Evolutionary conservation across 176 grass and related monocot genomes (phyloP).

Genomic region (Metroxylon sagu): DNA sequence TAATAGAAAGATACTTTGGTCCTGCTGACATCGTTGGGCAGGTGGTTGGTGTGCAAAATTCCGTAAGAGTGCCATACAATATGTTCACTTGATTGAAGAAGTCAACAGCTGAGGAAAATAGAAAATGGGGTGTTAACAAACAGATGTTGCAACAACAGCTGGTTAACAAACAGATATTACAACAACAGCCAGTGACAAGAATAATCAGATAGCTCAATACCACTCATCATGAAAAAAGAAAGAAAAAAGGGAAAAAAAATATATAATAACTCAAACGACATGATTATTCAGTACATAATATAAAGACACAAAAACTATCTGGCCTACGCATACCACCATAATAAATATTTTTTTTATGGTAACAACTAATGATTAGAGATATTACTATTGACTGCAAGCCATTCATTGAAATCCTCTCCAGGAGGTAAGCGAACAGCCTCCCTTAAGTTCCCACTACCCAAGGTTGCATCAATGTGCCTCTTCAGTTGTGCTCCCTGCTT

Average conservation of each 20-base stretch:
- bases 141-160: constrained; percentile 2
- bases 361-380: neutral
- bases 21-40: constrained; percentile 91
- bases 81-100: constrained; percentile 97
- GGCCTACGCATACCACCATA: too few species aligned
- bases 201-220: too few species aligned
- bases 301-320: too few species aligned
- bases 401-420: constrained; percentile 83
- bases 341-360: too few species aligned
- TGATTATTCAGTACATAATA: too few species aligned
- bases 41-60: constrained; percentile 81
- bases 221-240: neutral
- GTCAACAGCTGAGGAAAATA: constrained; percentile 63
- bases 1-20: constrained; percentile 44
- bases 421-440: constrained; percentile 72
- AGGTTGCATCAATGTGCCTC: constrained; percentile 76
- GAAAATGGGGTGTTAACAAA: constrained; percentile 7
- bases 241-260: neutral
- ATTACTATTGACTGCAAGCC: constrained; percentile 88
- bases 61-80: constrained; percentile 72
- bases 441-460: constrained; percentile 66
- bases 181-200: too few species aligned
- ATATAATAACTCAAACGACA: too few species aligned
- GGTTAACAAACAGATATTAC: constrained; percentile 9
- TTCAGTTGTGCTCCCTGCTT: constrained; percentile 65